Conservation (phyloP, 139 green algal species). For the Axilococcus clingmanii region DNA sequence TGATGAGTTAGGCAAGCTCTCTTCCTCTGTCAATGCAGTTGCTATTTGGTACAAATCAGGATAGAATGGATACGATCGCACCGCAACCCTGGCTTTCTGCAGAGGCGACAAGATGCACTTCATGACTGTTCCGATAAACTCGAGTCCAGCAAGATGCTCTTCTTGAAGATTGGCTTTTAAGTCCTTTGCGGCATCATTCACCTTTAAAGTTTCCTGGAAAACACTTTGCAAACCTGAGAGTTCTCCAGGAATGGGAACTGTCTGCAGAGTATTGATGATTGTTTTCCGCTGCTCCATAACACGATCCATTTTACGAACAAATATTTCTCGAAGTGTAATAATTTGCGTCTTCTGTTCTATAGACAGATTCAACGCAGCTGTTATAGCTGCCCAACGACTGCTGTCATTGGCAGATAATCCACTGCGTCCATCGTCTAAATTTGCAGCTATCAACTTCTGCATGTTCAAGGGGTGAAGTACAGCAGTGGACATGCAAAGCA, state of each 20-base stretch:
- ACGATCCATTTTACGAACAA: conserved; percentile 23
- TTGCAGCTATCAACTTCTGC: conserved; percentile 28
- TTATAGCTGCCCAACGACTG: conserved; percentile 14
- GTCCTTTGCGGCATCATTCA: conserved; percentile 28
- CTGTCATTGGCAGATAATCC: conserved; percentile 20
- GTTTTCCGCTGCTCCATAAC: conserved; percentile 21
- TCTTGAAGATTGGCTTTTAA: conserved; percentile 36
- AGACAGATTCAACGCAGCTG: conserved; percentile 14
- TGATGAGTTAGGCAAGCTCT: no score
- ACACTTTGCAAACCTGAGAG: conserved; percentile 28
- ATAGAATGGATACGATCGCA: conserved; percentile 38
- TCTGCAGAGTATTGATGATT: conserved; percentile 26
- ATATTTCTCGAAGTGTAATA: conserved; percentile 20
- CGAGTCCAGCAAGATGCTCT: conserved; percentile 32
- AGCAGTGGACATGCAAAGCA: conserved; percentile 32
- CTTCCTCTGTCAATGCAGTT: conserved; percentile 15
- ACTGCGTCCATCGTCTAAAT: conserved; percentile 27
- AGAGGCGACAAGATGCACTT: conserved; percentile 29
- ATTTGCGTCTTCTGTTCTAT: conserved; percentile 23
- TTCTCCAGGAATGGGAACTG: conserved; percentile 25
- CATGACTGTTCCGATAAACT: conserved; percentile 38
- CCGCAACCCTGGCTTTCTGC: conserved; percentile 31
- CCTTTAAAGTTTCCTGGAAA: conserved; percentile 29
- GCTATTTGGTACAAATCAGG: conserved; percentile 30
- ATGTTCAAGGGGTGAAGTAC: conserved; percentile 37